Conservation (phyloP, 306 rosid genomes). For the Castanea sativa region DNA sequence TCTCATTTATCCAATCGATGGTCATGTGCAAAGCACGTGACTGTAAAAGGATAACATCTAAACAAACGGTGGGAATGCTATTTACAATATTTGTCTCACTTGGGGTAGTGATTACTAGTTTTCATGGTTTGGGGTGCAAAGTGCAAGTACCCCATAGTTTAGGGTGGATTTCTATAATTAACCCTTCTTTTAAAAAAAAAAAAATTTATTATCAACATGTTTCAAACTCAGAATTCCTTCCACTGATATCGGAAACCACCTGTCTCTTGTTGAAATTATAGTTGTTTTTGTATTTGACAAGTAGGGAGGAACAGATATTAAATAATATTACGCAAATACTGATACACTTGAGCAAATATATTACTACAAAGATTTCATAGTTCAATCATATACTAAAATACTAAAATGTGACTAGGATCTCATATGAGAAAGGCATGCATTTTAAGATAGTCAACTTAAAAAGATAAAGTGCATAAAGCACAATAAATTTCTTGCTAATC, state of each 20-base stretch:
- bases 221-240: background rate
- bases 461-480: background rate
- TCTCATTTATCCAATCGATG: too few relatives aligned
- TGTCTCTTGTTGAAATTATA: background rate
- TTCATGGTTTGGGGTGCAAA: too few relatives aligned
- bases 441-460: background rate
- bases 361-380: background rate
- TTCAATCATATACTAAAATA: background rate
- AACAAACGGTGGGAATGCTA: too few relatives aligned
- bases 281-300: background rate
- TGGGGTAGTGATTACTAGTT: too few relatives aligned
- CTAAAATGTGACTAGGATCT: slow-evolving; percentile 21
- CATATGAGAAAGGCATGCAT: background rate
- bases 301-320: background rate
- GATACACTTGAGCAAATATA: background rate
- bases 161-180: too few relatives aligned
- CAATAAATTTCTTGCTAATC: background rate
- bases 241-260: background rate
- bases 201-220: background rate
- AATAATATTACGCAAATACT: background rate
- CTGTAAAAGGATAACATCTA: too few relatives aligned
- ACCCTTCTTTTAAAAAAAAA: background rate
- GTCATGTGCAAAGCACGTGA: too few relatives aligned
- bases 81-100: too few relatives aligned
- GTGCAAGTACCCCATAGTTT: too few relatives aligned